A percentile compares a stretch with the other conserved stretches of the same genome.
These are phyloP conservation scores for Capsicum chinense DNA, from an alignment of 257 asterid species.

Conservation along the genomic window DNA sequence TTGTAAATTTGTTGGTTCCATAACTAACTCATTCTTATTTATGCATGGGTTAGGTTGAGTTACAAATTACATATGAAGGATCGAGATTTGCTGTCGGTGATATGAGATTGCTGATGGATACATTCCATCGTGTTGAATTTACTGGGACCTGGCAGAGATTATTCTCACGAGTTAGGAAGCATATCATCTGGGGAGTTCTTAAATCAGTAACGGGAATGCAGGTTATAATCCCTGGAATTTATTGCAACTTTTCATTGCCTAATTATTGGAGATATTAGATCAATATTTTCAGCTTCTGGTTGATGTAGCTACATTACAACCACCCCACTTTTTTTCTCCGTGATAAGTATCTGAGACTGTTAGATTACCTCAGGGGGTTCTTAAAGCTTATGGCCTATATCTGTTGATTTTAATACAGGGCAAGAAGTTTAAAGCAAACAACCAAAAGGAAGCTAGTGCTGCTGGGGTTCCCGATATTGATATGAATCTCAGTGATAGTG, in stretches of 20 bases:
- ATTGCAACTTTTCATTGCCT: not conserved
- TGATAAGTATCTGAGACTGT: conserved; percentile 7
- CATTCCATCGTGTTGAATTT: conserved; percentile 91
- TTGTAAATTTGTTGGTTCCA: conserved; percentile 19
- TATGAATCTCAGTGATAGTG: conserved; percentile 88
- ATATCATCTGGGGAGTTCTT: conserved; percentile 97
- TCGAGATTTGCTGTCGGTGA: conserved; percentile 99
- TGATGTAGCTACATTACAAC: not conserved
- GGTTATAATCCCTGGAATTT: conserved; percentile 48
- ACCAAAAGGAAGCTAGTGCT: conserved; percentile 48
- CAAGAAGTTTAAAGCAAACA: conserved; percentile 84
- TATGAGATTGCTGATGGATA: conserved; percentile 95
- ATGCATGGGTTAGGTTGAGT: conserved; percentile 76
- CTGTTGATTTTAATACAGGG: conserved; percentile 54
- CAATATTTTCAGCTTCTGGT: not conserved
- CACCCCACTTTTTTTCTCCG: not conserved
- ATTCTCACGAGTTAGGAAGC: conserved; percentile 98
- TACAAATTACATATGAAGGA: conserved; percentile 96
- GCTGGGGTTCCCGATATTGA: conserved; percentile 62
- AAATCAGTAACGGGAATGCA: conserved; percentile 99
- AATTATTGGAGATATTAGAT: not conserved
- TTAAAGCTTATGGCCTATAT: conserved; percentile 13
- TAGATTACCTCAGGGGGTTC: not conserved
- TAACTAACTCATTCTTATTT: conserved; percentile 29
- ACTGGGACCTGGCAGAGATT: conserved; percentile 98